phyloP scores from a whole-genome alignment of 202 grass and related monocot genomes.

The Hordeum pubiflorum region DNA sequence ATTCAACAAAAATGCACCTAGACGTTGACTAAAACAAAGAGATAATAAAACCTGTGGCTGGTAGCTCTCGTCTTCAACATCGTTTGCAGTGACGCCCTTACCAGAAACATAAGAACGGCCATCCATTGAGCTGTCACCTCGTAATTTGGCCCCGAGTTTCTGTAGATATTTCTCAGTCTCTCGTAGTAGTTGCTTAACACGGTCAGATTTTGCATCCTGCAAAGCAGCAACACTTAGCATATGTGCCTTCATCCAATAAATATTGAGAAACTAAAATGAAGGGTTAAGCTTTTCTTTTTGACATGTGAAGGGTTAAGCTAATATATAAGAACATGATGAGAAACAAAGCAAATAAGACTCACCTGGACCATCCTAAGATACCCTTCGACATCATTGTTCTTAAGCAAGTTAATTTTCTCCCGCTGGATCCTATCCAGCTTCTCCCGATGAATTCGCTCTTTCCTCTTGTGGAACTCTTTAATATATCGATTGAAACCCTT shows the following conservation, averaged over 20 bases:
- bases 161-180: constrained; percentile 99
- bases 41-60: constrained; percentile 65
- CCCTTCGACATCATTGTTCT: constrained; percentile 99
- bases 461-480: constrained; percentile 98
- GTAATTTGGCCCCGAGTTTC: constrained; percentile 81
- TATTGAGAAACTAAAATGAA: not conserved
- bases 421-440: constrained; percentile 94
- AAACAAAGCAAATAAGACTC: constrained; percentile 32
- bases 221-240: constrained; percentile 26
- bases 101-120: constrained; percentile 50
- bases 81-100: constrained; percentile 57
- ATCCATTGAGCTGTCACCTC: constrained; percentile 55
- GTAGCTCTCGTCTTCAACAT: constrained; percentile 93
- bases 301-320: not conserved
- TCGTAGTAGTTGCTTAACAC: constrained; percentile 91
- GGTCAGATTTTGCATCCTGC: constrained; percentile 98
- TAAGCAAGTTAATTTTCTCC: constrained; percentile 97
- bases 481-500: constrained; percentile 85
- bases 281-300: not conserved
- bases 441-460: constrained; percentile 85
- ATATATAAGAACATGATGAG: constrained; percentile 7
- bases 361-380: constrained; percentile 99
- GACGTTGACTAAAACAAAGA: not conserved
- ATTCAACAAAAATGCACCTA: constrained; percentile 9
- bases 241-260: constrained; percentile 16